phyloP scores from a whole-genome alignment of 495 filamentous ascomycete genomes.

The Endocarpon pusillum region DNA sequence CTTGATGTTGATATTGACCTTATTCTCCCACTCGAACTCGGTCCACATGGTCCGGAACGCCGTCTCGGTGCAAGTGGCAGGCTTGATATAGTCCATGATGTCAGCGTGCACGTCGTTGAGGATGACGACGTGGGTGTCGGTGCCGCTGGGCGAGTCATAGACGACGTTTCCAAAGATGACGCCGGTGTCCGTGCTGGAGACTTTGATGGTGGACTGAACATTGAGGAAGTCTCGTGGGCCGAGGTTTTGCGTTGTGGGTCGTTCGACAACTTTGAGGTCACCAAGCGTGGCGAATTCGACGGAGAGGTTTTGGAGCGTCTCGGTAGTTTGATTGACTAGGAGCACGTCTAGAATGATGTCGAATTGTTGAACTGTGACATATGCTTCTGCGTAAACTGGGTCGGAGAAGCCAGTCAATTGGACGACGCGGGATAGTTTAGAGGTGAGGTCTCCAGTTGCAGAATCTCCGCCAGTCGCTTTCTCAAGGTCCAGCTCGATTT shows the following conservation, averaged over 20 bases:
- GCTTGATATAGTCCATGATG: slow-evolving; percentile 99
- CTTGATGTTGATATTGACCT: slow-evolving; percentile 98
- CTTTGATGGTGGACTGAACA: slow-evolving; percentile 97
- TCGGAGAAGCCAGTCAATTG: slow-evolving; percentile 98
- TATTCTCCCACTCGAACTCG: slow-evolving; percentile 99
- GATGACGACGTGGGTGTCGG: slow-evolving; percentile 94
- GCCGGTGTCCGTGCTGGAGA: slow-evolving; percentile 93
- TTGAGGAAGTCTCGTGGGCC: slow-evolving; percentile 93
- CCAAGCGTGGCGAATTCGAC: slow-evolving; percentile 97
- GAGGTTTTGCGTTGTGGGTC: slow-evolving; percentile 88
- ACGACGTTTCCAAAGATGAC: slow-evolving; percentile 99
- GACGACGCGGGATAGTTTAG: slow-evolving; percentile 89
- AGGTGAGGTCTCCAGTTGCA: slow-evolving; percentile 66
- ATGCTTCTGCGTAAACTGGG: slow-evolving; percentile 93
- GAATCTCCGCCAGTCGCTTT: slow-evolving; percentile 86
- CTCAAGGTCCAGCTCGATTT: slow-evolving; percentile 78
- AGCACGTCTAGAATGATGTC: slow-evolving; percentile 96
- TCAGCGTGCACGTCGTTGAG: slow-evolving; percentile 98
- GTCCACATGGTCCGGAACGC: slow-evolving; percentile 99
- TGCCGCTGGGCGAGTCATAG: slow-evolving; percentile 89
- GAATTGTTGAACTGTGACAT: slow-evolving; percentile 97
- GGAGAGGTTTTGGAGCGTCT: slow-evolving; percentile 91
- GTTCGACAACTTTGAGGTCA: slow-evolving; percentile 94
- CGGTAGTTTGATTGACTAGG: slow-evolving; percentile 91
- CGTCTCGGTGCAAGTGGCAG: slow-evolving; percentile 89